Evolutionary conservation across 164 flowering plant genomes (phyloP), one percentile per base, ranked within the genome.

Genomic region (Warburgia ugandensis): DNA sequence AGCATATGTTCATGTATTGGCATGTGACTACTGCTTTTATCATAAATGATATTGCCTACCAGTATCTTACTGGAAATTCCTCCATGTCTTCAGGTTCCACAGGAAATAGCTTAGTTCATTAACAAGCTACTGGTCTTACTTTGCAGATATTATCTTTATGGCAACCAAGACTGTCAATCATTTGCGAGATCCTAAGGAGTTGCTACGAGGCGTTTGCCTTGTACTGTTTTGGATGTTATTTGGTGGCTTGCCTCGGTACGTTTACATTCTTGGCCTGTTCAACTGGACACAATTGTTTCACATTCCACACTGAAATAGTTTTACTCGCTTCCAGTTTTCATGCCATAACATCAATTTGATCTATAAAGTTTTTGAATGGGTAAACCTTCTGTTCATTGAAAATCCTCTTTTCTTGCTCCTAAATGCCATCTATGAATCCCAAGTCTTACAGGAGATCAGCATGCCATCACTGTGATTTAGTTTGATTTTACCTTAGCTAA

Each of bases 181-280:
- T 77, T 8, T 83, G 86, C 61, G 94, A 84, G 65, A 84, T 84
- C 31, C 61, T 87, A 36, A 74, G 92, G 57, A 77, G 73, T 51
- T 84, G 87, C 63, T 91, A 91, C 60, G 97, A 91, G 74, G 86
- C 96, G 32, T 83, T 84, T 76, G 96, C 96, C 27, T 56, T 83
- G 51, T 91, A 91, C 60, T 67, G 83, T 45, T 87, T 86, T 48
- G 91, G 91, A 22, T 80, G 97, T 53, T 91, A 87, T 58, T 67
- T 87, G 68, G 73, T 91, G 69, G 90, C 94, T 30, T 82, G 91
- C 65, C 79, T 90, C 0, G 97, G 97, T 86, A 74, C 68, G 78
- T 38, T 45, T 28, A 23, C 5, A 12, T 41, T 16, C 29, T 52
- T 37, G 11, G 9, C 14, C 29, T 16, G 9, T 52, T 10, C 12